Conservation (phyloP, 2,329 filamentous ascomycete species). For the Colletotrichum tamarilloi region DNA sequence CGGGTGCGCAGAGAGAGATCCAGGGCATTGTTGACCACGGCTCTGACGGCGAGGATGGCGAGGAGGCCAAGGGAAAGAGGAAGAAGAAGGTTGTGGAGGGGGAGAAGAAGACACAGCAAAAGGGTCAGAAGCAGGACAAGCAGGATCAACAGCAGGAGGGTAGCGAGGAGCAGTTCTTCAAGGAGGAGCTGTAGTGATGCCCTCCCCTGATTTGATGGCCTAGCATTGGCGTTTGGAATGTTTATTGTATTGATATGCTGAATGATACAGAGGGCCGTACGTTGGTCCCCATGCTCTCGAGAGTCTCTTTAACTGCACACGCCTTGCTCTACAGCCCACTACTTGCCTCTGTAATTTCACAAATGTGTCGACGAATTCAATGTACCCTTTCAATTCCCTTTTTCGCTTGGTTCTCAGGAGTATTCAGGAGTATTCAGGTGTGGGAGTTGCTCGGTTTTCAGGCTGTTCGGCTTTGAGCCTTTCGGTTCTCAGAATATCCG, state of each 20-base stretch:
- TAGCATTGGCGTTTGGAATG: slow-evolving; percentile 35
- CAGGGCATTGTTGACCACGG: slow-evolving; percentile 75
- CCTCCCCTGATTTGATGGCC: background rate
- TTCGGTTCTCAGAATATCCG: too few relatives aligned
- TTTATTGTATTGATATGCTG: slow-evolving; percentile 14
- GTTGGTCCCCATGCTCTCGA: background rate
- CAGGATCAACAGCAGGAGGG: slow-evolving; percentile 57
- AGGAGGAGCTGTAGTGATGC: slow-evolving; percentile 60
- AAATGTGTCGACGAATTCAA: background rate
- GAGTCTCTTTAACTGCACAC: background rate
- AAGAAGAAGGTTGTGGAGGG: slow-evolving; percentile 33
- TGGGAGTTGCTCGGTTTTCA: too few relatives aligned
- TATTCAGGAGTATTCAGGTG: too few relatives aligned
- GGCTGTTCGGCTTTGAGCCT: too few relatives aligned
- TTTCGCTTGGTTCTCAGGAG: too few relatives aligned
- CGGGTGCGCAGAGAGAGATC: slow-evolving; percentile 71
- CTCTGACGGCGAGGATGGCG: slow-evolving; percentile 43
- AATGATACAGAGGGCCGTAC: background rate
- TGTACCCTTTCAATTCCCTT: too few relatives aligned
- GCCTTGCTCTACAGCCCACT: background rate
- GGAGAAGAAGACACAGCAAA: slow-evolving; percentile 27
- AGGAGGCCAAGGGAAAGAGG: background rate
- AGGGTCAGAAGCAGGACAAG: slow-evolving; percentile 51
- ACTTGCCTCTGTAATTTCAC: background rate
- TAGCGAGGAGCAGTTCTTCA: slow-evolving; percentile 63